Base-by-base conservation (phyloP, 148 eudicot genomes). In the Spergularia bocconei region DNA sequence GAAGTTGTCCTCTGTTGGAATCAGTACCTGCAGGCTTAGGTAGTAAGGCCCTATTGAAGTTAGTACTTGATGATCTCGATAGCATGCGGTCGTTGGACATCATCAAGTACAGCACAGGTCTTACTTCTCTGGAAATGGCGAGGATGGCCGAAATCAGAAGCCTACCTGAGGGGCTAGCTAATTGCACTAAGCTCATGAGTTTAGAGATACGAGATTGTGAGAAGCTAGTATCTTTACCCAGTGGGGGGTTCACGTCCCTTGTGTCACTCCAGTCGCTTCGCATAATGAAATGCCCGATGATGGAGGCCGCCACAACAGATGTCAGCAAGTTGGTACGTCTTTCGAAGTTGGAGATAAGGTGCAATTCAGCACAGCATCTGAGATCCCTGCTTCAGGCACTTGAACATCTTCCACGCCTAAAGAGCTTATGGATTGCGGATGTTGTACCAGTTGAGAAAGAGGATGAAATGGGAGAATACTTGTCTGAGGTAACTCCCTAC, bases 91-190 rank as follows among this genome's bases (percentile, higher is more conserved):
- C 72, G 11, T 25, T 69, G 58, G 72, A 69, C 51, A 20, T 69
- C 41, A 69, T 69, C 33, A 69, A 14, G 51, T n/a, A 52, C 51
- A 69, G 8, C 39, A 21, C 10, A 6, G 11, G 4, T 69, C 72
- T 69, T 13, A 52, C 33, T 10, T 52, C 59, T 7, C 58, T 69
- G 8, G 6, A 0, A 0, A 55, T 51, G 5, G 2, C 1, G 0
- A 1, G 5, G 2, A 13, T 69, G 19, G 5, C 38, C 4, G 29
- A 69, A 21, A 4, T 69, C 39, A 14, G 9, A 9, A 51, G 36
- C 19, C 41, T 69, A 52, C 72, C 72, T 69, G 57, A 69, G 56
- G 58, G 51, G 13, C 36, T 69, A 11, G 20, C 58, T 21, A 69
- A 69, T 51, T 69, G 58, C 16, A 69, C 3, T 15, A 51, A 50